Conservation (phyloP, 164 flowering plant species). For the Vitis riparia region DNA sequence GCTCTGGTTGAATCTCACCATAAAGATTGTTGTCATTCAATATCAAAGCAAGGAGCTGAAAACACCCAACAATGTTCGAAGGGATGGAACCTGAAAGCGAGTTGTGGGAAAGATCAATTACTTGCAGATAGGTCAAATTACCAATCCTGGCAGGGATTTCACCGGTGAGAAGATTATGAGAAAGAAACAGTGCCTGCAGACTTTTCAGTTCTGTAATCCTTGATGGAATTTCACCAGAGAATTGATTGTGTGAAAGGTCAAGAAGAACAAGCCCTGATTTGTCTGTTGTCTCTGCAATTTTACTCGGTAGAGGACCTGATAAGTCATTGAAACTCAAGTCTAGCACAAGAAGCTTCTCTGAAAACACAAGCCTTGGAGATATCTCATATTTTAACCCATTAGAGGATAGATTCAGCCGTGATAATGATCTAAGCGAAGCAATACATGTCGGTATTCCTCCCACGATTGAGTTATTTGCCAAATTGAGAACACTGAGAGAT, state of each 20-base stretch:
- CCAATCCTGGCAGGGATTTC: constrained; percentile 85
- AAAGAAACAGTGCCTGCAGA: constrained; percentile 83
- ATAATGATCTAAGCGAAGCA: constrained; percentile 46
- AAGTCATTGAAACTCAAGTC: constrained; percentile 79
- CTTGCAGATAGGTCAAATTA: constrained; percentile 88
- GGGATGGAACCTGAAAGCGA: constrained; percentile 78
- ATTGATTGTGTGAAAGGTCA: constrained; percentile 74
- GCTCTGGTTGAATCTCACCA: constrained; percentile 86
- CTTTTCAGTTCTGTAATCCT: constrained; percentile 73
- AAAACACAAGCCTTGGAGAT: constrained; percentile 72
- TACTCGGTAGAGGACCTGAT: constrained; percentile 69
- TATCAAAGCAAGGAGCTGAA: constrained; percentile 78
- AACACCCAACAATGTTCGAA: constrained; percentile 82
- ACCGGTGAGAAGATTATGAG: constrained; percentile 72
- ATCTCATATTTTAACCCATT: constrained; percentile 56
- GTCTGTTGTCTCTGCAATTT: constrained; percentile 55
- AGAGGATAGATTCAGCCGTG: constrained; percentile 62
- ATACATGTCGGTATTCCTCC: constrained; percentile 90
- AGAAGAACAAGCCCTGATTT: constrained; percentile 78
- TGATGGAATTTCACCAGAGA: constrained; percentile 70
- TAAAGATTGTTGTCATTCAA: constrained; percentile 77
- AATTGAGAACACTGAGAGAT: constrained; percentile 57
- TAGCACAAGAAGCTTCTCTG: constrained; percentile 60
- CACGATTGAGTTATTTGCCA: constrained; percentile 62
- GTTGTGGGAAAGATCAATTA: constrained; percentile 81